Conservation (phyloP, 2,329 filamentous ascomycete species). For the Fusarium sp. region DNA sequence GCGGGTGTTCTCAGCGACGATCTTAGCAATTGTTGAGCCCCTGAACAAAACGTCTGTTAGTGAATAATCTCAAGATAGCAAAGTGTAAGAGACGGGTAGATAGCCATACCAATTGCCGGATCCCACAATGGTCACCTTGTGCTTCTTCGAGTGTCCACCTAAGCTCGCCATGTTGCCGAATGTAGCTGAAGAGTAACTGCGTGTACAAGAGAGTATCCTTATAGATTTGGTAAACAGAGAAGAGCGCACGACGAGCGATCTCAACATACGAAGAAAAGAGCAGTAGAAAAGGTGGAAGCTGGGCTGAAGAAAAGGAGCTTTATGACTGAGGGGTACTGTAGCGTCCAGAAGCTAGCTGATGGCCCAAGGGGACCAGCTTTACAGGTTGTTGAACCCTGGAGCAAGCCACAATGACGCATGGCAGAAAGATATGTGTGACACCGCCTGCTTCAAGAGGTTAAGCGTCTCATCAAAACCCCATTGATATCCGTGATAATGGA, state of each 20-base stretch:
- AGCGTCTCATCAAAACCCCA: conserved; percentile 48
- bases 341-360: conserved; percentile 24
- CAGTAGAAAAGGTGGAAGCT: conserved; percentile 6
- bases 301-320: conserved; percentile 25
- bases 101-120: conserved; percentile 88
- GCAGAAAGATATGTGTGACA: conserved; percentile 43
- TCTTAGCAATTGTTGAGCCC: conserved; percentile 98
- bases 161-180: conserved; percentile 54
- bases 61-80: neutral
- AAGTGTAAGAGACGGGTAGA: neutral
- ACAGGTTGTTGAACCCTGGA: conserved; percentile 48
- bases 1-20: conserved; percentile 91
- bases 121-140: conserved; percentile 94
- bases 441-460: conserved; percentile 44
- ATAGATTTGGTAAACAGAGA: conserved; percentile 28
- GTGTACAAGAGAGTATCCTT: conserved; percentile 32
- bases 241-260: conserved; percentile 35
- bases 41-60: conserved; percentile 57
- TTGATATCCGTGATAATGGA: conserved; percentile 40
- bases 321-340: conserved; percentile 43
- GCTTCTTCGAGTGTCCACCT: conserved; percentile 74
- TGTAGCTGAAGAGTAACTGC: conserved; percentile 34
- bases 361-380: conserved; percentile 36
- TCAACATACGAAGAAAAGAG: conserved; percentile 42
- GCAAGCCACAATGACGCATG: conserved; percentile 49